A percentile compares a stretch with the other conserved stretches of the same genome.
These are phyloP conservation scores for Phytophthora cajani DNA, from an alignment of 352 stramenopile species.

Conservation along the genomic window DNA sequence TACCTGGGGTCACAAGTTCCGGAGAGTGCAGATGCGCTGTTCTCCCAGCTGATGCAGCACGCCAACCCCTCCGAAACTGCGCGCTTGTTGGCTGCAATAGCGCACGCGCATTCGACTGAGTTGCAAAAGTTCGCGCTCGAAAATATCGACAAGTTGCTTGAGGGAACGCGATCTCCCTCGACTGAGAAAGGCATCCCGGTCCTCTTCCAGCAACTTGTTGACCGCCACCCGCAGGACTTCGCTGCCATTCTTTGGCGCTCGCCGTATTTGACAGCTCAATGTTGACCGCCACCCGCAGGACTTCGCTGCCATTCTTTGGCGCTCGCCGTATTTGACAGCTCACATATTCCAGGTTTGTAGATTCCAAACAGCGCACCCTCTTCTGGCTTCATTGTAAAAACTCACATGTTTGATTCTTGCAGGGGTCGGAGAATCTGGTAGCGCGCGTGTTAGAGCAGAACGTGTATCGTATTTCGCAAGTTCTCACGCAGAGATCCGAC, in stretches of 20 bases:
- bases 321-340: conserved; percentile 64
- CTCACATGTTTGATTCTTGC: background rate
- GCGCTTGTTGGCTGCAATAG: conserved; percentile 43
- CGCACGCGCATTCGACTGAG: conserved; percentile 30
- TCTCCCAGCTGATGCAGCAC: conserved; percentile 45
- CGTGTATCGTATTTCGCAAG: conserved; percentile 66
- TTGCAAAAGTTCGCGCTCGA: conserved; percentile 62
- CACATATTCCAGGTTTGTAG: conserved; percentile 70
- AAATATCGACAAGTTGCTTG: conserved; percentile 57
- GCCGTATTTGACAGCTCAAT: conserved; percentile 65
- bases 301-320: conserved; percentile 66
- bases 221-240: conserved; percentile 63
- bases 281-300: conserved; percentile 63
- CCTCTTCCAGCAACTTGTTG: conserved; percentile 70
- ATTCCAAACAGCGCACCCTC: too few species aligned
- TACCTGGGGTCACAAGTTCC: conserved; percentile 35
- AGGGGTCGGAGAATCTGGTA: conserved; percentile 65
- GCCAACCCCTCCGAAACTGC: conserved; percentile 24
- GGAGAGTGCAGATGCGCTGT: conserved; percentile 41
- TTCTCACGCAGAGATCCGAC: conserved; percentile 58
- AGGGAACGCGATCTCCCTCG: conserved; percentile 16
- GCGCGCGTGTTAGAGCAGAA: conserved; percentile 79
- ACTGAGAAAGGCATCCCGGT: conserved; percentile 10
- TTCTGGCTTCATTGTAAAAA: background rate
- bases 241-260: conserved; percentile 62